Evolutionary conservation across 2,329 filamentous ascomycete genomes (phyloP), one percentile per base, ranked within the genome.

Genomic region (Penicillium sp.): DNA sequence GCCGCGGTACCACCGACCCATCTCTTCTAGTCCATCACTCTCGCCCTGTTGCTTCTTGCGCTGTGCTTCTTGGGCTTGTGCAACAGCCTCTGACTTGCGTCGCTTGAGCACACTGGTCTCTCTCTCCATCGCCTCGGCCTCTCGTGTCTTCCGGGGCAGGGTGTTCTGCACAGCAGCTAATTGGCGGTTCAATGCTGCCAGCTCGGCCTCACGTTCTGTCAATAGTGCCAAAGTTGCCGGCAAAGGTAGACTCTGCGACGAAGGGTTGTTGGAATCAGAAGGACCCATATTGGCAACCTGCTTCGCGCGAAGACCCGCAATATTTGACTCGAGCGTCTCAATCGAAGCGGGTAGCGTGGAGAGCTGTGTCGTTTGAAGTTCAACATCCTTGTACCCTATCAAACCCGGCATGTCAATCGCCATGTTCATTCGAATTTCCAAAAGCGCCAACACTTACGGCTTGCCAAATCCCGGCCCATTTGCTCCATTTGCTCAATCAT

Each of bases 401-500:
- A 27, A 14, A 38, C 8, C 24, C 47, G n/a, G 36, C n/a, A n/a
- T 21, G 39, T 54, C 47, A 54, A 40, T 45, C 32, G 42, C 16
- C 5, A 34, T 50, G 14, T 14, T 32, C 34, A n/a, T 36, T 8
- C 18, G 18, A 2, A 18, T 16, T 34, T 14, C 14, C n/a, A 34
- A 13, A 4, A 18, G 22, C 32, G 40, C 40, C 13, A 22, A 7
- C 3, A 73, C 77, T 69, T 65, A 82, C 77, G 73, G 51, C 57
- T 83, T 72, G 88, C 87, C 38, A 92, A 68, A 64, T 88, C 83
- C 46, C 85, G 79, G 40, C 88, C 83, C 34, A 88, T 76, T 55
- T 83, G 83, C 45, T 95, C 91, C 62, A 97, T 81, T 57, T 89
- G 86, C 21, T 79, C 75, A 14, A 95, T 86, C 78, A 93, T 84